phyloP scores from a whole-genome alignment of 2,329 filamentous ascomycete genomes.

The Phyllosticta capitalensis region DNA sequence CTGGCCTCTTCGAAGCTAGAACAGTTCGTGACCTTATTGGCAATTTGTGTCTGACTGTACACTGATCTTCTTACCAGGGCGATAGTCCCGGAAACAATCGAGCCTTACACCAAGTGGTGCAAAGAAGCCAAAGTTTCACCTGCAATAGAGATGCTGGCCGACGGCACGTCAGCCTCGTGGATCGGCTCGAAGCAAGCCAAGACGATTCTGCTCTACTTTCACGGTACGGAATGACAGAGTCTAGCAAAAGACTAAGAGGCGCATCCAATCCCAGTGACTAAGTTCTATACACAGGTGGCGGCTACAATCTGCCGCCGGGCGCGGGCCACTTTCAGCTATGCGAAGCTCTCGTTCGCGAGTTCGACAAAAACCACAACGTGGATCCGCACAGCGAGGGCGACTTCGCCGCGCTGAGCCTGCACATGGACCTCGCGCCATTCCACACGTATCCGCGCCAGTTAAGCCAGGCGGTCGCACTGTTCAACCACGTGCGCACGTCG shows the following conservation, averaged over 20 bases:
- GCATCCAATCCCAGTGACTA: neutral
- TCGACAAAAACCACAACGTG: neutral
- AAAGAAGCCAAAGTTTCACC: neutral
- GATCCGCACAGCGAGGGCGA: neutral
- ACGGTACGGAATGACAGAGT: neutral
- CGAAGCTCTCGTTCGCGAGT: neutral
- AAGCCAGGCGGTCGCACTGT: constrained; percentile 14
- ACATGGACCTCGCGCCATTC: constrained; percentile 18
- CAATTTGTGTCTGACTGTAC: neutral
- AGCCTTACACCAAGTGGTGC: neutral
- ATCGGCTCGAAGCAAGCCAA: constrained; percentile 4
- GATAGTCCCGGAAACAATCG: neutral
- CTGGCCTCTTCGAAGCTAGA: neutral
- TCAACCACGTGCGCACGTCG: constrained; percentile 15
- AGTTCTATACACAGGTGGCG: neutral
- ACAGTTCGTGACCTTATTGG: neutral
- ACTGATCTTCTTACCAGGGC: too few relatives aligned
- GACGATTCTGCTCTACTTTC: constrained; percentile 6
- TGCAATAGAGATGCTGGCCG: neutral
- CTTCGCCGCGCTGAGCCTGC: constrained; percentile 15
- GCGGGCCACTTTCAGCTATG: neutral
- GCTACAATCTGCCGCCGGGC: constrained; percentile 2
- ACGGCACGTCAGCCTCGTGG: constrained; percentile 5
- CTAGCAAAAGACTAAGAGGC: neutral
- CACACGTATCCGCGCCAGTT: constrained; percentile 17